Conservation (phyloP, 306 rosid genomes). For the Cicer pinnatifidum region DNA sequence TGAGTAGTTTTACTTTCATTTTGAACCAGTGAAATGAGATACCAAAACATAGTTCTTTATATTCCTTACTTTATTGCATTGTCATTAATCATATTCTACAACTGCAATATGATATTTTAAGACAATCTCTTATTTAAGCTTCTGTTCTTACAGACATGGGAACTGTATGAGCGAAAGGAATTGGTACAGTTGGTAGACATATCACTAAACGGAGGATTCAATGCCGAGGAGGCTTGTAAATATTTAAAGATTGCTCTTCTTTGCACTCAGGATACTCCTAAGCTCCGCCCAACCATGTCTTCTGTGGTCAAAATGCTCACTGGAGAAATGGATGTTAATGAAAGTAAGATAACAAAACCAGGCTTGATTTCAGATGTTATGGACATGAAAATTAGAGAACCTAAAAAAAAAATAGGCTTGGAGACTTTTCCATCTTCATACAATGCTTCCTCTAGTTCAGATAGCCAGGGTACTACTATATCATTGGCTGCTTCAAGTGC, state of each 20-base stretch:
- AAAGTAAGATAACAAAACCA: slow-evolving; percentile 68
- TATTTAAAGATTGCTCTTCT: slow-evolving; percentile 79
- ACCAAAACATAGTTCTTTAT: background rate
- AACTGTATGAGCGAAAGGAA: slow-evolving; percentile 61
- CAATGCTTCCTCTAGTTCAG: slow-evolving; percentile 55
- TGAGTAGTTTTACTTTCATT: slow-evolving; percentile 2
- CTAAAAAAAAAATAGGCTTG: slow-evolving; percentile 33
- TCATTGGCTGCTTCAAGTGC: slow-evolving; percentile 55
- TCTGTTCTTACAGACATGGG: slow-evolving; percentile 69
- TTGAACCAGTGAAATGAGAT: slow-evolving; percentile 3
- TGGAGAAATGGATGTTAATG: slow-evolving; percentile 53
- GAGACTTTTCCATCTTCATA: slow-evolving; percentile 43
- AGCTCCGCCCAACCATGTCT: slow-evolving; percentile 84
- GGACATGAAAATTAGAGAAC: slow-evolving; percentile 70
- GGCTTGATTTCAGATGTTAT: slow-evolving; percentile 82
- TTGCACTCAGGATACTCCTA: slow-evolving; percentile 82
- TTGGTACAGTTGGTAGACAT: slow-evolving; percentile 64
- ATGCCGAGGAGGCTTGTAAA: slow-evolving; percentile 74
- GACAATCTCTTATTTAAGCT: slow-evolving; percentile 28
- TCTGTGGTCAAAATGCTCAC: slow-evolving; percentile 81
- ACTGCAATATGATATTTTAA: background rate
- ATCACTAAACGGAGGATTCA: slow-evolving; percentile 66
- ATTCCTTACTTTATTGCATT: background rate
- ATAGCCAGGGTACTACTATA: slow-evolving; percentile 51
- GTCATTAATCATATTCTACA: slow-evolving; percentile 41